Evolutionary conservation across 1,139 yeast genomes (phyloP).

Genomic region (Candida tunisiensis): DNA sequence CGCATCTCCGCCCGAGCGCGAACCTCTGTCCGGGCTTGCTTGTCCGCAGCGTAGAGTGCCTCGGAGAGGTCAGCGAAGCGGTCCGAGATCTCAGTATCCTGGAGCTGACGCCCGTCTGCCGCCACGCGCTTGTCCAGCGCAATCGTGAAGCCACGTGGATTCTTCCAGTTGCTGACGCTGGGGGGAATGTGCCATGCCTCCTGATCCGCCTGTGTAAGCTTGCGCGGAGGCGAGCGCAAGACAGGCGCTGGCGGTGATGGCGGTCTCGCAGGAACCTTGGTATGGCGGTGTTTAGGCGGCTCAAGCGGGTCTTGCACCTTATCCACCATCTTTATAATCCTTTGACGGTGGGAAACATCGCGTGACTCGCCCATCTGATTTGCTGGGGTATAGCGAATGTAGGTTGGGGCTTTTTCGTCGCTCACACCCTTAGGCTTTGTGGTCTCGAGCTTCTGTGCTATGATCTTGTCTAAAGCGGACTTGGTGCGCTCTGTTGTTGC

Average conservation of each 20-base stretch:
- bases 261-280: constrained; percentile 56
- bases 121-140: constrained; percentile 64
- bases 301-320: constrained; percentile 68
- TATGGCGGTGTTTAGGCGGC: constrained; percentile 62
- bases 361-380: constrained; percentile 20
- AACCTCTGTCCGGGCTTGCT: constrained; percentile 26
- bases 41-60: constrained; percentile 35
- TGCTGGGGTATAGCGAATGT: constrained; percentile 32
- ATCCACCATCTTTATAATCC: constrained; percentile 40
- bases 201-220: constrained; percentile 59
- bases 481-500: constrained; percentile 29
- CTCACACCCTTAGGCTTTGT: constrained; percentile 15
- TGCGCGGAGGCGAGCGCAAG: constrained; percentile 30
- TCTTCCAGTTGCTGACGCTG: constrained; percentile 91
- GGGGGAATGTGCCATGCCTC: constrained; percentile 83
- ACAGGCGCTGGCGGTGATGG: constrained; percentile 52
- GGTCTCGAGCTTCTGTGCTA: constrained; percentile 21
- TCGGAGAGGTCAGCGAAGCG: constrained; percentile 47
- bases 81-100: constrained; percentile 31
- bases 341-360: constrained; percentile 13
- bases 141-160: constrained; percentile 79
- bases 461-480: constrained; percentile 28
- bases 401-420: constrained; percentile 17
- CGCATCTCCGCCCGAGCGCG: constrained; percentile 39
- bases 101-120: constrained; percentile 30